Base-by-base conservation (phyloP, 495 filamentous ascomycete genomes). In the Neurospora sp. region DNA sequence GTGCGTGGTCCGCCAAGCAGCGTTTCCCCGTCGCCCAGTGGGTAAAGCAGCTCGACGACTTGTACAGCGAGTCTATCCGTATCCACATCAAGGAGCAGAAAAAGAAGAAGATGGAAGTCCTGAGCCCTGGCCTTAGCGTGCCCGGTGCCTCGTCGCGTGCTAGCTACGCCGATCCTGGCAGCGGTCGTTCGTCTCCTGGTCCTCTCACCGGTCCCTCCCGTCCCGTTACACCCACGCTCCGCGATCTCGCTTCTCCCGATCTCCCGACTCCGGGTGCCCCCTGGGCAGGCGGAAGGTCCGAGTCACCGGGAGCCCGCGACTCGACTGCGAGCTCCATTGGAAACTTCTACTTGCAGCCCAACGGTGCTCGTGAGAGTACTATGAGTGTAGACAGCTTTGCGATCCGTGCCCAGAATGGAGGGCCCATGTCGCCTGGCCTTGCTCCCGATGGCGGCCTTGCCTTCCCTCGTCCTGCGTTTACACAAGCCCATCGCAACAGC, bases 11-110 rank as follows among this genome's bases (percentile, higher is more conserved):
- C n/a, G 90, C 90, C 3, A 89, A 90, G 75, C 91, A 94, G 75
- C 87, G 92, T 8, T 94, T 93, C 81, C 92, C 92, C 8, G 90
- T 91, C 31, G 88, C 87, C 3, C 89, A 90, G 72, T 91, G 89
- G 89, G 80, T 90, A 42, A 86, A 89, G 75, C 86, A 89, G 75
- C 74, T 91, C 42, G 89, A 90, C 45, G 86, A 86, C 39, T 81
- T 91, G 14, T 88, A 91, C 76, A 83, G 84, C 20, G 88, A 86
- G 44, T 80, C 81, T 39, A 82, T 83, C 73, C 77, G 78, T 35
- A 78, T 81, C 68, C 81, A 81, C 72, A 73, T 75, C 44, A 81
- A 82, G 72, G 80, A 81, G 61, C 74, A 77, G 53, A 80, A 76
- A 74, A 80, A 79, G 76, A 78, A 73, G 72, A 80, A 79, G 72